Evolutionary conservation across 495 filamentous ascomycete genomes (phyloP).

Genomic region (Cladorrhinum samala): DNA sequence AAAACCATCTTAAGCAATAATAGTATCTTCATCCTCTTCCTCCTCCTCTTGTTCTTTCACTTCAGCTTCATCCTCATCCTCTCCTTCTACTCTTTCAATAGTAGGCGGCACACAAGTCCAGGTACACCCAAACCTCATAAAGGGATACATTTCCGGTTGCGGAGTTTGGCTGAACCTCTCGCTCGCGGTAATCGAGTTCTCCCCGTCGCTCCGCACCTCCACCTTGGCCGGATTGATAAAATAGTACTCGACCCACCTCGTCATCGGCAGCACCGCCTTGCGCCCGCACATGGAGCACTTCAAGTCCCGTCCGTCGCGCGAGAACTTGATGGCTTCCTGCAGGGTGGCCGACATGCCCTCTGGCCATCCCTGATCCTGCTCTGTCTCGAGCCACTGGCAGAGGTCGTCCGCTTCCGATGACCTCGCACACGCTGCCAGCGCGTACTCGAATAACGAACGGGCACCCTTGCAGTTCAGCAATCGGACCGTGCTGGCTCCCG

Average conservation of each 20-base stretch:
- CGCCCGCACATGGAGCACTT: conserved; percentile 22
- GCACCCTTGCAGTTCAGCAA: conserved; percentile 10
- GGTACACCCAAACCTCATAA: background rate
- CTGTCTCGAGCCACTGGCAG: background rate
- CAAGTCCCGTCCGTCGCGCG: conserved; percentile 12
- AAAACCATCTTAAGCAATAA: background rate
- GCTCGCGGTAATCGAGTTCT: background rate
- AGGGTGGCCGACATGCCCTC: conserved; percentile 5
- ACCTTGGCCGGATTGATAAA: background rate
- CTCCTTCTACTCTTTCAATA: background rate
- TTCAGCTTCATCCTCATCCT: background rate
- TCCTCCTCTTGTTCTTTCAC: background rate
- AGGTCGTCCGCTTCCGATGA: conserved; percentile 5
- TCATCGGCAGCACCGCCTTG: conserved; percentile 17
- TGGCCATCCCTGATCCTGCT: conserved; percentile 2
- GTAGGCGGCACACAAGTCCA: background rate
- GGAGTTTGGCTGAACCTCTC: background rate
- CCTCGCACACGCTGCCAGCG: conserved; percentile 11
- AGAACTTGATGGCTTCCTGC: conserved; percentile 8
- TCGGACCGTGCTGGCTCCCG: background rate
- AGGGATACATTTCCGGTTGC: background rate
- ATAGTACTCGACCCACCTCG: conserved; percentile 28
- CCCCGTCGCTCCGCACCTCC: too few relatives aligned
- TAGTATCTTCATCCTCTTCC: background rate
- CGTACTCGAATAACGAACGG: conserved; percentile 22